A percentile compares a stretch with the other conserved stretches of the same genome.
These are phyloP conservation scores for Brasenia schreberi DNA, from an alignment of 164 flowering plant genomes.

Conservation along the genomic window DNA sequence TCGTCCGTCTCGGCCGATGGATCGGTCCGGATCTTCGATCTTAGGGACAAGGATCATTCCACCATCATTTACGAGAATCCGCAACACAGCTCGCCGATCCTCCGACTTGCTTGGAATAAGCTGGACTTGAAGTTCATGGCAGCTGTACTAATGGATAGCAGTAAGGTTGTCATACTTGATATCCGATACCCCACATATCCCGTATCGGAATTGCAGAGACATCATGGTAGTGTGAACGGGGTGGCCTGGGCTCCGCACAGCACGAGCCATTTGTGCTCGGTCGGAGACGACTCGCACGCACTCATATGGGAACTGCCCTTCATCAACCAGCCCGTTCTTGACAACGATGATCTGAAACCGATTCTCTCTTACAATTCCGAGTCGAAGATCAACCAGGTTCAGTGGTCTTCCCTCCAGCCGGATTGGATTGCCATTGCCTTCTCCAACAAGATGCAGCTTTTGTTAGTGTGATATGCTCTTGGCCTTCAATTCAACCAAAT, in stretches of 20 bases:
- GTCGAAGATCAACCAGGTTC: constrained; percentile 72
- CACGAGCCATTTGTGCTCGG: constrained; percentile 56
- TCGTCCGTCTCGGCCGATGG: constrained; percentile 96
- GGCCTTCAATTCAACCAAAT: too few relatives aligned
- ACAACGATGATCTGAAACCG: constrained; percentile 74
- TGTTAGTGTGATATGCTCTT: constrained; percentile 39
- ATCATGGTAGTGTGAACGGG: constrained; percentile 62
- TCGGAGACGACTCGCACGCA: constrained; percentile 74
- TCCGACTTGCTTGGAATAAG: constrained; percentile 88
- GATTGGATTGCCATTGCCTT: constrained; percentile 83
- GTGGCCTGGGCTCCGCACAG: constrained; percentile 90
- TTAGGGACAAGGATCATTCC: constrained; percentile 90
- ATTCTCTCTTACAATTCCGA: constrained; percentile 50
- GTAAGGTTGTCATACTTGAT: constrained; percentile 68
- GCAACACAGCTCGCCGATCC: constrained; percentile 63
- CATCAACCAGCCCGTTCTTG: constrained; percentile 33
- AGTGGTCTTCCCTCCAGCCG: constrained; percentile 70
- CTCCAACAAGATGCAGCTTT: constrained; percentile 61
- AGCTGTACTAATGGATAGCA: constrained; percentile 67
- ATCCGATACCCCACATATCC: constrained; percentile 66
- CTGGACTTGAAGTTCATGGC: constrained; percentile 64
- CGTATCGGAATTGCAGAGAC: constrained; percentile 78
- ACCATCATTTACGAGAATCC: constrained; percentile 94
- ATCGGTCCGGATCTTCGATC: constrained; percentile 78
- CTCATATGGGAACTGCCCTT: constrained; percentile 73